Percentiles rank a stretch among this genome's conserved stretches.
Conservation (phyloP, 768 basidiomycete genomes). For the Tylopilus vinaceipallidus region DNA sequence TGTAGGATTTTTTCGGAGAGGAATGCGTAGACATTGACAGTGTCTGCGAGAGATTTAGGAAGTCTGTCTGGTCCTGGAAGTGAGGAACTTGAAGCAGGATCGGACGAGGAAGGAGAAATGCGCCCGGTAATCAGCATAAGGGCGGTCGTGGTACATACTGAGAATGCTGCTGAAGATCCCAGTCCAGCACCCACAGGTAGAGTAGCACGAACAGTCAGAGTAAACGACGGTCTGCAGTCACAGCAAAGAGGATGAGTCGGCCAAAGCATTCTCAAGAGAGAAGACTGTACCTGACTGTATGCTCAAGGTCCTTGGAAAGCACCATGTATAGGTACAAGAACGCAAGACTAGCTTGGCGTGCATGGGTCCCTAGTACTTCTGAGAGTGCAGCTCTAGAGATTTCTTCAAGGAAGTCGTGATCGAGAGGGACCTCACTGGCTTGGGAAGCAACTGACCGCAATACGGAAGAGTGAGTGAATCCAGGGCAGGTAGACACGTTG, state of each 20-base stretch:
- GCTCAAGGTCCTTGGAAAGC: conserved; percentile 44
- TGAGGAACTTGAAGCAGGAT: conserved; percentile 7
- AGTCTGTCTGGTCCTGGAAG: conserved; percentile 55
- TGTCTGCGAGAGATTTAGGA: conserved; percentile 61
- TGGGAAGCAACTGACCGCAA: conserved; percentile 13
- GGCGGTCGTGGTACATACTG: conserved; percentile 78
- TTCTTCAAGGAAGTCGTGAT: conserved; percentile 70
- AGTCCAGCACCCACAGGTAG: conserved; percentile 94
- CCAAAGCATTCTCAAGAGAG: conserved; percentile 16
- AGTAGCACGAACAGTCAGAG: conserved; percentile 81
- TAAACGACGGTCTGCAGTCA: conserved; percentile 62
- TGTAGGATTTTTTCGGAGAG: conserved; percentile 94
- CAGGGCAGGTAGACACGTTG: neutral
- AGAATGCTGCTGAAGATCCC: conserved; percentile 96
- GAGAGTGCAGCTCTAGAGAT: conserved; percentile 49
- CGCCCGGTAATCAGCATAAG: conserved; percentile 75
- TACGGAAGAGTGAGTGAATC: neutral
- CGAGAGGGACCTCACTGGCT: conserved; percentile 44
- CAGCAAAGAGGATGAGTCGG: conserved; percentile 10
- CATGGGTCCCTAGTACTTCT: conserved; percentile 30
- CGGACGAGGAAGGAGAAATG: conserved; percentile 49
- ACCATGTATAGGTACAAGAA: conserved; percentile 95
- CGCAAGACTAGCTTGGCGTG: conserved; percentile 55
- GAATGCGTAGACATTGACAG: conserved; percentile 92
- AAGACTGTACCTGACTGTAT: conserved; percentile 51